A percentile compares a stretch with the other conserved stretches of the same genome.
Conservation (phyloP, 2,329 filamentous ascomycete genomes). For the Lachnellula subtilissima region DNA sequence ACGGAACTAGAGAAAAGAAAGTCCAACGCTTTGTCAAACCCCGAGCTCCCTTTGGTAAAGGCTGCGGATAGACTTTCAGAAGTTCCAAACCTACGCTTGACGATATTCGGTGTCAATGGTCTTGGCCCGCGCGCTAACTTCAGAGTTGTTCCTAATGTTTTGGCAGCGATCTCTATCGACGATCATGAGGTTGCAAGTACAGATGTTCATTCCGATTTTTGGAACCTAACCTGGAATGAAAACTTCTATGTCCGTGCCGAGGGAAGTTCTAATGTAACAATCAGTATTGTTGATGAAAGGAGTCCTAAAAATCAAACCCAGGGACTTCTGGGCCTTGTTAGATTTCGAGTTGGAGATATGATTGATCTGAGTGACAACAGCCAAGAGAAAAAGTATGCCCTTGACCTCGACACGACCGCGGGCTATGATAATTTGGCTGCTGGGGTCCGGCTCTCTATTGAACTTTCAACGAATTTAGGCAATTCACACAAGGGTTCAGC, state of each 20-base stretch:
- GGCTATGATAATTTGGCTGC: background rate
- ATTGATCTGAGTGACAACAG: background rate
- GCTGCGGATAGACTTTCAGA: background rate
- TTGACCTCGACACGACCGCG: background rate
- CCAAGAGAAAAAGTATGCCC: background rate
- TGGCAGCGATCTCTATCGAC: background rate
- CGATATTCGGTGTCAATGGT: background rate
- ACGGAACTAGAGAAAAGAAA: background rate
- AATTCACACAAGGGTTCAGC: background rate
- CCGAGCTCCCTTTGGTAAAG: background rate
- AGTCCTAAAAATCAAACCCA: background rate
- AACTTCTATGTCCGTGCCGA: background rate
- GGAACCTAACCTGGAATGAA: background rate
- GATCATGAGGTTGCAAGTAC: background rate
- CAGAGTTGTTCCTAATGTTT: background rate
- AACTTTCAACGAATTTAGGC: background rate
- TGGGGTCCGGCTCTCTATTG: background rate
- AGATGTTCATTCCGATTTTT: background rate
- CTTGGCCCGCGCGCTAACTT: background rate
- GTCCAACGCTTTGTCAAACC: background rate
- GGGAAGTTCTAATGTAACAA: background rate
- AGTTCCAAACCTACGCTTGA: background rate
- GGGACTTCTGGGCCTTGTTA: background rate
- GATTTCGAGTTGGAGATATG: background rate
- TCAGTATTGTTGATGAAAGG: background rate